Evolutionary conservation across 768 basidiomycete genomes (phyloP), one percentile per base, ranked within the genome.

Genomic region (Collybia nuda): DNA sequence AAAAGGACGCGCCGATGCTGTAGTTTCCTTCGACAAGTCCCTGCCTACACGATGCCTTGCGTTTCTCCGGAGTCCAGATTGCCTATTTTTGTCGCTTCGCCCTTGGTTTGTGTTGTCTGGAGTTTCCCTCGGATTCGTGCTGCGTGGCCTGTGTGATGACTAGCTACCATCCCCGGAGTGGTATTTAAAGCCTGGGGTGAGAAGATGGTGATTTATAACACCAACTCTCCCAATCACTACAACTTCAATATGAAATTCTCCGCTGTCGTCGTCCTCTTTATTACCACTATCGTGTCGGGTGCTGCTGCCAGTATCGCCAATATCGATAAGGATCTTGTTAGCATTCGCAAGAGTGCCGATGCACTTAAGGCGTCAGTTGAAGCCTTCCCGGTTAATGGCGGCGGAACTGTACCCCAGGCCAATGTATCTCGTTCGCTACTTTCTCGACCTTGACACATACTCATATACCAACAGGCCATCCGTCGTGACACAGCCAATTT

Each of bases 401-500:
- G 32, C 12, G 58, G 56, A 41, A 59, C 52, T 26, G 39, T 72
- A 1, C 7, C 44, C 24, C 24, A 37, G 9, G 70, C 66, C 32
- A 51, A 67, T 44, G 68, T 72, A 41, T 26, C 14, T 5, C 39
- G 9, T 15, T 5, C 39, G 8, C 9, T 40, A 7, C 14, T 41
- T 36, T 36, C 3, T 19, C 2, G 41, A 2, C 50, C 6, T 23
- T n/a, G 19, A 36, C 14, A 11, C 19, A 6, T 22, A 6, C 21
- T 44, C 5, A 44, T 12, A 7, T 18, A 15, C 4, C 17, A 9
- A 5, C 44, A 66, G 64, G 49, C 48, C 6, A 66, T 71, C 48
- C 62, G 68, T 42, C 61, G 41, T 8, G 56, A 57, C 40, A 59
- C 65, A 1, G 53, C 29, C 5, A 58, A 41, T 17, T 43, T 67